Evolutionary conservation across 345 rosid genomes (phyloP), one percentile per base, ranked within the genome.

Genomic region (Rubroshorea leprosula): DNA sequence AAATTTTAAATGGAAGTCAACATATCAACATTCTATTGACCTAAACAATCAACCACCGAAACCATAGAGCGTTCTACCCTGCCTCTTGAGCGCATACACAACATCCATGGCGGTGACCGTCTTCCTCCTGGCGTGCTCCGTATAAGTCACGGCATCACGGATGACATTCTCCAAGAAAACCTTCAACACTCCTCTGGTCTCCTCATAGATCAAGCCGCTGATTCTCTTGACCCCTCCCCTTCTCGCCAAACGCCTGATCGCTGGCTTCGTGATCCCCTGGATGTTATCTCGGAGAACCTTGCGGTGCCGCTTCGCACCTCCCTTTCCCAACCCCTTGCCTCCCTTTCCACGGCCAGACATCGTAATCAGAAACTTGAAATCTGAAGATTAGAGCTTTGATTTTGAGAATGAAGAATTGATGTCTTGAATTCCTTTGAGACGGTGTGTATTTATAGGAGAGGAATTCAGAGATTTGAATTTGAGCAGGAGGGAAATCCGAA

Each of bases 311-410:
- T 74, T 74, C 1, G 78, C 78, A 58, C 78, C 78, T 62, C 78
- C 78, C 27, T 74, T 74, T 26, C 78, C 78, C 35, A 74, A 60
- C 55, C 78, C 78, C 35, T 74, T 74, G 49, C 78, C 78, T 58
- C 78, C 78, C 57, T 74, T 74, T 38, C 78, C 78, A 29, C 78
- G 43, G 20, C 78, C 78, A 0, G 78, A 74, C 78, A 69, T 75
- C 51, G 31, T 52, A 15, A 50, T 12, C 5, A 10, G 5, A 50
- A 23, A 8, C 26, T 20, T 35, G 5, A 23, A 25, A 43, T 7
- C 23, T 16, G 50, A 13, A 1, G 23, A 55, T 22, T 56, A 1
- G 4, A 3, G 48, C 4, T 39, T 22, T 21, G 47, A 15, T 4
- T n/a, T 13, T n/a, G 6, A 44, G 47, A 44, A 29, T 29, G 35